Evolutionary conservation across 2,329 filamentous ascomycete genomes (phyloP).

Genomic region (Ascochyta fabae): DNA sequence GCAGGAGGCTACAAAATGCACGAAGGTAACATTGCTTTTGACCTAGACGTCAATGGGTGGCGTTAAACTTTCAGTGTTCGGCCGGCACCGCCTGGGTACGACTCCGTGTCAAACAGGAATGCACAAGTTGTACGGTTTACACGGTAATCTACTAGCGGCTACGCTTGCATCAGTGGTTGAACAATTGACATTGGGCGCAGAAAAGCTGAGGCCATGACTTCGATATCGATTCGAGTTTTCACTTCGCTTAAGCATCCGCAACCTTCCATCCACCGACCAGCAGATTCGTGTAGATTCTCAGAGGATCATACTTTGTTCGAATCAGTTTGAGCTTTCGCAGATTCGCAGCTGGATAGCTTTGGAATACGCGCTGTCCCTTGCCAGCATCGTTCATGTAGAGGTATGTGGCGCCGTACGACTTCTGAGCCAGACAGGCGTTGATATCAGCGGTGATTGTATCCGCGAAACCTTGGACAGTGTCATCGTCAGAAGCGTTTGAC

Average conservation of each 20-base stretch:
- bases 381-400: constrained; percentile 37
- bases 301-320: constrained; percentile 41
- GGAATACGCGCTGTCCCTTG: constrained; percentile 33
- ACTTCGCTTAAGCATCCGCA: constrained; percentile 3
- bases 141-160: too few relatives aligned
- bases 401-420: constrained; percentile 10
- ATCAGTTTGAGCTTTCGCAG: constrained; percentile 35
- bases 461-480: constrained; percentile 5
- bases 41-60: too few relatives aligned
- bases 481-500: constrained; percentile 16
- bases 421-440: constrained; percentile 7
- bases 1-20: not conserved
- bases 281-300: constrained; percentile 32
- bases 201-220: not conserved
- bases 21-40: too few relatives aligned
- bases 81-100: too few relatives aligned
- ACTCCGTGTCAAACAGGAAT: too few relatives aligned
- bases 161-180: not conserved
- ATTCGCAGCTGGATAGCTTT: constrained; percentile 40
- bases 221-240: not conserved
- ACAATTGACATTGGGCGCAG: not conserved
- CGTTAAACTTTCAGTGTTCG: too few relatives aligned
- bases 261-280: constrained; percentile 35
- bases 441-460: constrained; percentile 19
- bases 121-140: too few relatives aligned